These are phyloP conservation scores for Phytophthora sojae DNA, from an alignment of 352 stramenopile genomes.

Conservation along the genomic window DNA sequence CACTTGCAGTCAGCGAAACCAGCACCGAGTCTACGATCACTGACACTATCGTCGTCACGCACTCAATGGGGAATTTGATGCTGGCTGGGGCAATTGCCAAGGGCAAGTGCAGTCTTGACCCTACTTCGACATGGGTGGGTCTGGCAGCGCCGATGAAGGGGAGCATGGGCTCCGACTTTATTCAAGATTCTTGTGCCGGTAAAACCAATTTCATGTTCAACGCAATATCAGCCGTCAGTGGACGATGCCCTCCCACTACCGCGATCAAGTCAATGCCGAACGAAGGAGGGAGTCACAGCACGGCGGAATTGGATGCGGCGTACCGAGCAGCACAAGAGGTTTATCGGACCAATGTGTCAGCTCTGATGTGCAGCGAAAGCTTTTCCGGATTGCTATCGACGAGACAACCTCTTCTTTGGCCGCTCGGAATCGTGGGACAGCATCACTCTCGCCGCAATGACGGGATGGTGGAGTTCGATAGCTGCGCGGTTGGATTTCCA, in stretches of 20 bases:
- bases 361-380: slow-evolving; percentile 31
- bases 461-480: slow-evolving; percentile 48
- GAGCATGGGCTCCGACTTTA: slow-evolving; percentile 24
- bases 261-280: slow-evolving; percentile 33
- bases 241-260: slow-evolving; percentile 19
- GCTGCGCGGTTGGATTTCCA: slow-evolving; percentile 31
- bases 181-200: slow-evolving; percentile 21
- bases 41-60: slow-evolving; percentile 28
- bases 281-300: slow-evolving; percentile 21
- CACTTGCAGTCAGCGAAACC: slow-evolving; percentile 11
- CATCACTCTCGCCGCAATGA: slow-evolving; percentile 29
- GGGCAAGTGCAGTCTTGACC: slow-evolving; percentile 26
- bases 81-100: slow-evolving; percentile 30
- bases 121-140: slow-evolving; percentile 37
- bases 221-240: slow-evolving; percentile 11
- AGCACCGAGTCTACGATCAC: slow-evolving; percentile 7
- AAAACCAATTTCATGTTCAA: slow-evolving; percentile 19
- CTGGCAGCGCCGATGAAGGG: slow-evolving; percentile 31
- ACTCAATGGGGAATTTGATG: slow-evolving; percentile 32
- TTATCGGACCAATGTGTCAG: slow-evolving; percentile 26
- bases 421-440: slow-evolving; percentile 16
- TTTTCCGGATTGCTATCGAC: slow-evolving; percentile 31
- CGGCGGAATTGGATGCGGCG: slow-evolving; percentile 8
- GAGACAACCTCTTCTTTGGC: neutral
- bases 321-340: slow-evolving; percentile 24